A percentile compares a stretch with the other conserved stretches of the same genome.
phyloP scores from a whole-genome alignment of 2,329 filamentous ascomycete genomes.

The Cylindrodendrum hubeiense region DNA sequence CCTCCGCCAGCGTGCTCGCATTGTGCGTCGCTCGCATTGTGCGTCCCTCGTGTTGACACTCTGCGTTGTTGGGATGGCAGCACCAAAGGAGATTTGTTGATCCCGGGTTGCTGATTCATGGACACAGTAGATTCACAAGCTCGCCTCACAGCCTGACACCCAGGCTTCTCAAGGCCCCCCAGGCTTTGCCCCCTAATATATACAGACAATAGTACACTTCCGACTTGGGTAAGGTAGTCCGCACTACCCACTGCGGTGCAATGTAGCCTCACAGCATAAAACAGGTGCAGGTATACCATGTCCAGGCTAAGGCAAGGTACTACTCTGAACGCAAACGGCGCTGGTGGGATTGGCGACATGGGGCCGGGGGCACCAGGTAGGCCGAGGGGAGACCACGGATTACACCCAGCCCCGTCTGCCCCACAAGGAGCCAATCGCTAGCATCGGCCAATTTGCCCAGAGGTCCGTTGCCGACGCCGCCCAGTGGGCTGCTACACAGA shows the following conservation, averaged over 20 bases:
- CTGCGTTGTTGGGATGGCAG: not conserved
- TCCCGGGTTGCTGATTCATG: slow-evolving; percentile 23
- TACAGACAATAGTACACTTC: slow-evolving; percentile 6
- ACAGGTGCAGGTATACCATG: slow-evolving; percentile 16
- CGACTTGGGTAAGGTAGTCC: not conserved
- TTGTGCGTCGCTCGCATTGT: not conserved
- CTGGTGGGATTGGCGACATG: slow-evolving; percentile 27
- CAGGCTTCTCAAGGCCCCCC: not conserved
- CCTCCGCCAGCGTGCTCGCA: not conserved
- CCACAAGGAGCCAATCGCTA: slow-evolving; percentile 17
- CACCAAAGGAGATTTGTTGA: slow-evolving; percentile 1
- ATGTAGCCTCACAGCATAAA: slow-evolving; percentile 13
- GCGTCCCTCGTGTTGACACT: not conserved
- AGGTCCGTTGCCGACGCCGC: slow-evolving; percentile 30
- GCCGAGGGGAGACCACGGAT: slow-evolving; percentile 11
- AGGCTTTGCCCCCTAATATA: slow-evolving; percentile 12
- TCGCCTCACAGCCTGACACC: slow-evolving; percentile 1
- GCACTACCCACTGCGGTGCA: slow-evolving; percentile 1
- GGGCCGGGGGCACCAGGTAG: slow-evolving; percentile 6
- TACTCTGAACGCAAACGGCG: slow-evolving; percentile 18
- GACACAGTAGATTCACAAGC: slow-evolving; percentile 15
- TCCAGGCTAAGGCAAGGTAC: slow-evolving; percentile 27
- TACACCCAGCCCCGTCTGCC: slow-evolving; percentile 1
- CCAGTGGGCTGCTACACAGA: slow-evolving; percentile 15
- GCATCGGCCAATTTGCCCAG: slow-evolving; percentile 32